These are phyloP conservation scores for Naganishia antarctica DNA, from an alignment of 768 basidiomycete species.

Conservation along the genomic window DNA sequence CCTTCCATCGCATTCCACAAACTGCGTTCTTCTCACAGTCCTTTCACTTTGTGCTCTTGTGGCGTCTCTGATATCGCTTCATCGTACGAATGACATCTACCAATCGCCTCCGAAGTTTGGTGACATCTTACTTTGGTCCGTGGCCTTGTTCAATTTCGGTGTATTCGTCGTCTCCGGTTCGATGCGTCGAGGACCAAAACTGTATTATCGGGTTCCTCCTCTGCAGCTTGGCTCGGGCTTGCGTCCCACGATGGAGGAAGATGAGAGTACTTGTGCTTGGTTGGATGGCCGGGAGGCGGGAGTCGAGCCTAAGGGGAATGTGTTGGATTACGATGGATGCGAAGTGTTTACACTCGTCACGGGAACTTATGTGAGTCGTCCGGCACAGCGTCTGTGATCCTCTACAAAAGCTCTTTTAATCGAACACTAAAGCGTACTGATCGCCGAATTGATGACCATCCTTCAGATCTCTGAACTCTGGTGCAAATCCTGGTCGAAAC, in stretches of 20 bases:
- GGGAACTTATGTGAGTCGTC: not conserved
- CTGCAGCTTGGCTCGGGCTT: constrained; percentile 3
- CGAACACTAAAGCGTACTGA: too few relatives aligned
- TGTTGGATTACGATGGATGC: constrained; percentile 14
- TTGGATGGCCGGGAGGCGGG: not conserved
- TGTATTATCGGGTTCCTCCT: constrained; percentile 28
- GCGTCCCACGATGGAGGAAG: not conserved
- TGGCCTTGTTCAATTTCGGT: not conserved
- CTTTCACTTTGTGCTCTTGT: not conserved
- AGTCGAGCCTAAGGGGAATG: not conserved
- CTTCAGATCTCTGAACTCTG: not conserved
- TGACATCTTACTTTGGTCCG: too few relatives aligned
- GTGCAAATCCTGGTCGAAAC: constrained; percentile 8
- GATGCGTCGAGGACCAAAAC: constrained; percentile 40
- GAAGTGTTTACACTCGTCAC: not conserved
- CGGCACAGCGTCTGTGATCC: too few relatives aligned
- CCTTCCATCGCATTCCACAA: not conserved
- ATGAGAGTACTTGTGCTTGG: not conserved
- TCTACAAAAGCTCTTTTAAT: too few relatives aligned
- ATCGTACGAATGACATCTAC: not conserved
- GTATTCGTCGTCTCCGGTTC: constrained; percentile 25
- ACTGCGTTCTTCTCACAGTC: not conserved
- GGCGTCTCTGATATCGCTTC: too few relatives aligned
- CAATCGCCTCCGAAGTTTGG: not conserved
- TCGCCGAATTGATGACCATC: not conserved